Conservation (phyloP, 306 rosid species). For the Gynostemma pentaphyllum region DNA sequence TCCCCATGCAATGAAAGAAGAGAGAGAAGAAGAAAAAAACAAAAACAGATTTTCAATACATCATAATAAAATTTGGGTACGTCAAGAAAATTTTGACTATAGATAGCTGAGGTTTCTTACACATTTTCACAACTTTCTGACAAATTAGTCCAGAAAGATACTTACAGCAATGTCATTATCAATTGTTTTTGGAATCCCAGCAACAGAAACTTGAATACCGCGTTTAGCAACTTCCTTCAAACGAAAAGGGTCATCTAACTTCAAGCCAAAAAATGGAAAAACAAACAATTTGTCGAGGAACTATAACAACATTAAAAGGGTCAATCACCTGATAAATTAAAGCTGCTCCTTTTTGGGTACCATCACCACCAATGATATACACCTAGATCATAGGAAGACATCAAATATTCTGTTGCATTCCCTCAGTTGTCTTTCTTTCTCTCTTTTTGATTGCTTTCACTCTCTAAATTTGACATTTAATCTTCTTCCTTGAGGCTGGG, state of each 20-base stretch:
- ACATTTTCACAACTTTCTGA: background rate
- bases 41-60: background rate
- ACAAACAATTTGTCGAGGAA: slow-evolving; percentile 12
- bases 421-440: background rate
- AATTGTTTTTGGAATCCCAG: slow-evolving; percentile 91
- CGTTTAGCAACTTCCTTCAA: slow-evolving; percentile 91
- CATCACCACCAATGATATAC: slow-evolving; percentile 95
- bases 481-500: background rate
- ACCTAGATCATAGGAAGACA: slow-evolving; percentile 34
- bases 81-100: background rate
- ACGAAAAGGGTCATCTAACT: slow-evolving; percentile 23
- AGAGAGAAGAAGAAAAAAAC: too few relatives aligned
- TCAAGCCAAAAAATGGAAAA: slow-evolving; percentile 13
- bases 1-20: background rate
- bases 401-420: slow-evolving; percentile 7
- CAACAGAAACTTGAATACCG: slow-evolving; percentile 84
- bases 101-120: background rate
- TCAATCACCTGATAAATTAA: slow-evolving; percentile 57
- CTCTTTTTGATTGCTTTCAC: background rate
- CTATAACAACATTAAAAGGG: slow-evolving; percentile 15
- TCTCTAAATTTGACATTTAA: background rate
- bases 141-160: slow-evolving; percentile 15
- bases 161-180: slow-evolving; percentile 96
- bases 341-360: slow-evolving; percentile 90
- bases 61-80: background rate